Evolutionary conservation across 106 monocot genomes (phyloP), one percentile per base, ranked within the genome.

Genomic region (Apostasia shenzhenica): DNA sequence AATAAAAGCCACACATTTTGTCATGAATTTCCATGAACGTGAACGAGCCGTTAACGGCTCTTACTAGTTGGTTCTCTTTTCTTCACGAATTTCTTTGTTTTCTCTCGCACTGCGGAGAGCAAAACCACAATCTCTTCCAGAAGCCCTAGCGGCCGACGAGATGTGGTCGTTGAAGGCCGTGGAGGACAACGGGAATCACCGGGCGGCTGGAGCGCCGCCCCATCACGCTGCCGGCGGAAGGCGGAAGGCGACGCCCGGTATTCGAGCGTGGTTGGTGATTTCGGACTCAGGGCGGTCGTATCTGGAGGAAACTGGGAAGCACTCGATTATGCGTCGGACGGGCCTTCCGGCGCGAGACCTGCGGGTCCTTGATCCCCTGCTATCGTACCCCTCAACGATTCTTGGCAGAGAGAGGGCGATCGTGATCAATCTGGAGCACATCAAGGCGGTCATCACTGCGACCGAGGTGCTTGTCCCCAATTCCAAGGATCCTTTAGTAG

Each of bases 391-490:
- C 45, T 88, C 81, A 13, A 88, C 81, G 44, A 81, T 84, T 14
- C 68, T 88, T 2, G 88, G 88, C 1, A 64, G 88, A 55, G 88
- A 84, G 79, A 59, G 79, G 63, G 83, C 83, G 49, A 81, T 88
- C 71, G 87, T 88, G 12, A 75, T 88, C 52, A 88, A 88, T 45
- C 51, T 88, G 73, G 88, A 88, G 74, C 84, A 81, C 45, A 77
- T 84, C 51, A 81, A 81, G 73, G 84, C 78, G 7, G 67, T 88
- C 59, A 73, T 88, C 60, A 88, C 88, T 11, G 88, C 81, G 26
- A 74, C 72, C 41, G 88, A 88, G 72, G 84, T 82, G 48, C 71
- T 88, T 26, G 59, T 88, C 38, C 81, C 81, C 3, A 82, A 84
- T 47, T 77, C 81, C 37, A 79, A 59, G 43, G 76, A 84, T 42